Conservation (phyloP, 805 yeast genomes). For the Yarrowia sp. region DNA sequence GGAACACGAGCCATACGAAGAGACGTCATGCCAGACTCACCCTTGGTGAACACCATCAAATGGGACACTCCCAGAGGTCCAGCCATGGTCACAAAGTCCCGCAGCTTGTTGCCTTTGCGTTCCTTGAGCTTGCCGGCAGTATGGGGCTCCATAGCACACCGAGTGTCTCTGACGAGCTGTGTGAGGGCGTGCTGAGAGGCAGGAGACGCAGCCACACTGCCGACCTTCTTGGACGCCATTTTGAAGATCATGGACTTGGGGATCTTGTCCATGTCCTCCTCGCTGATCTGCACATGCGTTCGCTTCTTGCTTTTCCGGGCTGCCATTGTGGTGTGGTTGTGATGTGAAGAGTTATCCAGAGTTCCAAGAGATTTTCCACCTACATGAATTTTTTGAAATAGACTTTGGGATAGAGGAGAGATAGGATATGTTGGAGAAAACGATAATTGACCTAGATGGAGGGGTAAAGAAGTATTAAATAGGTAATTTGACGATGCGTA, state of each 20-base stretch:
- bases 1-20: slow-evolving; percentile 87
- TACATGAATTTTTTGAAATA: slow-evolving; percentile 53
- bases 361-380: slow-evolving; percentile 43
- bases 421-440: too few relatives aligned
- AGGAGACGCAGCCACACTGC: slow-evolving; percentile 50
- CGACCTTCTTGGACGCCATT: slow-evolving; percentile 67
- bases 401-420: background rate
- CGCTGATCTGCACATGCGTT: slow-evolving; percentile 74
- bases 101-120: slow-evolving; percentile 82
- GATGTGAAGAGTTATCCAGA: background rate
- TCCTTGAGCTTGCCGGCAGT: slow-evolving; percentile 90
- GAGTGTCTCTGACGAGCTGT: slow-evolving; percentile 84
- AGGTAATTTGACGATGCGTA: too few relatives aligned
- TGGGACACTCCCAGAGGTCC: slow-evolving; percentile 95
- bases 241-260: slow-evolving; percentile 96
- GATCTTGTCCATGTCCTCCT: slow-evolving; percentile 72
- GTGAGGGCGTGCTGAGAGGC: slow-evolving; percentile 71
- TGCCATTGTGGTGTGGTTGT: slow-evolving; percentile 32
- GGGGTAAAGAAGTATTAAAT: too few relatives aligned
- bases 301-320: slow-evolving; percentile 69
- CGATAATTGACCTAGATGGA: too few relatives aligned
- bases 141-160: slow-evolving; percentile 94
- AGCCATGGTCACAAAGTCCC: slow-evolving; percentile 97
- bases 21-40: slow-evolving; percentile 78
- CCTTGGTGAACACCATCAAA: slow-evolving; percentile 83